phyloP scores from a whole-genome alignment of 345 rosid genomes.

The Salix koriyanagi region DNA sequence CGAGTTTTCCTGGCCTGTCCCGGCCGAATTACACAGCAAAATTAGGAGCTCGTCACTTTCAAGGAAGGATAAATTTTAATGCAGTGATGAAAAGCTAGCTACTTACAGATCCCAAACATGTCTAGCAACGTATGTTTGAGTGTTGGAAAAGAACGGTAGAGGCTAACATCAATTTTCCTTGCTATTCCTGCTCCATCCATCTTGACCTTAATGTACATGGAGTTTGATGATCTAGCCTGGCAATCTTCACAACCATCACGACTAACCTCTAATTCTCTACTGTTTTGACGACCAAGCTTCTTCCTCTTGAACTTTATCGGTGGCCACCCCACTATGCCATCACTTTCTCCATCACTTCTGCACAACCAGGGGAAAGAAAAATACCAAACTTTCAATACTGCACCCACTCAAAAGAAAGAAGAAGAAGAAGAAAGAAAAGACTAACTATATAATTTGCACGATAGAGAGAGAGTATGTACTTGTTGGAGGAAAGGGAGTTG shows the following conservation, averaged over 20 bases:
- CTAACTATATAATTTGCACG: not conserved
- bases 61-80: not conserved
- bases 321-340: constrained; percentile 37
- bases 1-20: constrained; percentile 32
- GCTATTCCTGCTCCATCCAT: constrained; percentile 52
- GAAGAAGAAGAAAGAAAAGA: not conserved
- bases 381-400: not conserved
- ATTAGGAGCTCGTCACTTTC: not conserved
- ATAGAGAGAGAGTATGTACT: constrained; percentile 4
- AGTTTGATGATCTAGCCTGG: constrained; percentile 16
- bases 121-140: constrained; percentile 28
- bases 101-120: constrained; percentile 45
- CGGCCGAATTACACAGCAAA: not conserved
- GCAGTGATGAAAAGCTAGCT: not conserved
- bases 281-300: constrained; percentile 4
- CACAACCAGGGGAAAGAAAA: not conserved
- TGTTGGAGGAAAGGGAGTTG: constrained; percentile 11
- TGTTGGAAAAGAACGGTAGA: constrained; percentile 25
- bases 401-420: not conserved
- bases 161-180: constrained; percentile 42
- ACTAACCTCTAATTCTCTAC: not conserved
- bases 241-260: constrained; percentile 7
- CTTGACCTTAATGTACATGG: constrained; percentile 45
- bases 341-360: constrained; percentile 18
- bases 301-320: constrained; percentile 28